Evolutionary conservation across 1,284 basidiomycete genomes (phyloP).

Genomic region (Fomitiporia mediterranea): DNA sequence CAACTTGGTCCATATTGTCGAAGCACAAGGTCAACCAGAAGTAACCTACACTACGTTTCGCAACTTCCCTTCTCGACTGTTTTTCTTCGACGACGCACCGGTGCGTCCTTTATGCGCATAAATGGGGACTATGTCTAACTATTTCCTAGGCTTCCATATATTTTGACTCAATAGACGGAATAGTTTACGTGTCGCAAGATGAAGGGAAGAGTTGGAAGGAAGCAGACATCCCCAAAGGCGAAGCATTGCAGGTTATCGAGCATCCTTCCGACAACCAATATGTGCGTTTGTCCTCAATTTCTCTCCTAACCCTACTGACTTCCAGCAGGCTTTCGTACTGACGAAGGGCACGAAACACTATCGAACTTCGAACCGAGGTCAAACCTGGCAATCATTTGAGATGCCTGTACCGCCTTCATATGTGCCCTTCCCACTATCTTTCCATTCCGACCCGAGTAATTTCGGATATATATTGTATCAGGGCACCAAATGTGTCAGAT

Average conservation of each 20-base stretch:
- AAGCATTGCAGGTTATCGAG: slow-evolving; percentile 72
- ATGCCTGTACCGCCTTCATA: slow-evolving; percentile 60
- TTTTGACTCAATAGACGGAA: slow-evolving; percentile 68
- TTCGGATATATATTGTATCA: slow-evolving; percentile 82
- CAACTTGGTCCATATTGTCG: slow-evolving; percentile 17
- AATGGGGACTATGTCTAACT: not conserved
- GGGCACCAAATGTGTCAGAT: slow-evolving; percentile 60
- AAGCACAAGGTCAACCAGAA: slow-evolving; percentile 38
- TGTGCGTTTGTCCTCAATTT: slow-evolving; percentile 39
- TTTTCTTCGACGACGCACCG: slow-evolving; percentile 91
- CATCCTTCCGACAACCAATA: slow-evolving; percentile 83
- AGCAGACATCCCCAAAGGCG: slow-evolving; percentile 59
- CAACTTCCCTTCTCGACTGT: slow-evolving; percentile 78
- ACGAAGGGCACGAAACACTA: slow-evolving; percentile 72
- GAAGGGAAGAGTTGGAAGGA: slow-evolving; percentile 83
- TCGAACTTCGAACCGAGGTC: slow-evolving; percentile 81
- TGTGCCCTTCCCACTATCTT: slow-evolving; percentile 65
- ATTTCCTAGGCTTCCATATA: slow-evolving; percentile 66
- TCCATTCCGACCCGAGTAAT: slow-evolving; percentile 71
- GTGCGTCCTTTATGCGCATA: slow-evolving; percentile 40
- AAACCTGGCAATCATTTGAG: slow-evolving; percentile 78
- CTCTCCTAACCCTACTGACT: slow-evolving; percentile 20
- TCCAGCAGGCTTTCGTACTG: slow-evolving; percentile 74
- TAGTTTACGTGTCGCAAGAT: slow-evolving; percentile 78
- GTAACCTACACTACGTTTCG: slow-evolving; percentile 46